Percentiles rank a stretch among this genome's conserved stretches.
These are phyloP conservation scores for Funneliformis geosporum DNA, from an alignment of 192 early-diverging fungal species.

Conservation along the genomic window DNA sequence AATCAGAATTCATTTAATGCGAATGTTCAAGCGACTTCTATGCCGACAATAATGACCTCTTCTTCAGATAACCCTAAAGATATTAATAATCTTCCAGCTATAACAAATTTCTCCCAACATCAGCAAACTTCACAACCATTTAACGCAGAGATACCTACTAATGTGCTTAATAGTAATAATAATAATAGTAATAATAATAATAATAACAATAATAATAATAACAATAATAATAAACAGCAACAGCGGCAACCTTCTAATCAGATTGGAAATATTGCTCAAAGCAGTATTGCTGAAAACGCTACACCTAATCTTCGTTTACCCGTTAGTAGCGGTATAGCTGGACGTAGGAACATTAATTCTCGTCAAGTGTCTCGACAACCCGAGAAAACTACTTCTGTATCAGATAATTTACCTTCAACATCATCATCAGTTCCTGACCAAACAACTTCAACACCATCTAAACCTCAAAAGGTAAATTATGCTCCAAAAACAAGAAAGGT, in stretches of 20 bases:
- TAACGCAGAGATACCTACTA: background rate
- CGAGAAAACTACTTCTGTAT: background rate
- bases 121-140: background rate
- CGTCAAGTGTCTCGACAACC: conserved; percentile 11
- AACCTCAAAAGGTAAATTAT: conserved; percentile 42
- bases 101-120: background rate
- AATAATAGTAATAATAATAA: background rate
- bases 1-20: background rate
- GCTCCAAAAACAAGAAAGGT: conserved; percentile 65
- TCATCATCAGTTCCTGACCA: background rate
- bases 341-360: background rate
- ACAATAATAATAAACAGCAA: background rate
- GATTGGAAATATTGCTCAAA: background rate
- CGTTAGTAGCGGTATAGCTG: conserved; percentile 4
- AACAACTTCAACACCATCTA: background rate
- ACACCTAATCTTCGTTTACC: conserved; percentile 13
- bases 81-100: background rate
- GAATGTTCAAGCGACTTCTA: background rate
- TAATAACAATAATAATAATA: background rate
- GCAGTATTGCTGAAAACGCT: background rate
- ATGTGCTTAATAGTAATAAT: background rate
- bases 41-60: background rate
- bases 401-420: background rate
- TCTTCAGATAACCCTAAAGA: conserved; percentile 4
- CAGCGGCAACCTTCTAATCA: background rate